These are phyloP conservation scores for Termitomyces sp. DNA, from an alignment of 768 basidiomycete genomes.

Conservation along the genomic window DNA sequence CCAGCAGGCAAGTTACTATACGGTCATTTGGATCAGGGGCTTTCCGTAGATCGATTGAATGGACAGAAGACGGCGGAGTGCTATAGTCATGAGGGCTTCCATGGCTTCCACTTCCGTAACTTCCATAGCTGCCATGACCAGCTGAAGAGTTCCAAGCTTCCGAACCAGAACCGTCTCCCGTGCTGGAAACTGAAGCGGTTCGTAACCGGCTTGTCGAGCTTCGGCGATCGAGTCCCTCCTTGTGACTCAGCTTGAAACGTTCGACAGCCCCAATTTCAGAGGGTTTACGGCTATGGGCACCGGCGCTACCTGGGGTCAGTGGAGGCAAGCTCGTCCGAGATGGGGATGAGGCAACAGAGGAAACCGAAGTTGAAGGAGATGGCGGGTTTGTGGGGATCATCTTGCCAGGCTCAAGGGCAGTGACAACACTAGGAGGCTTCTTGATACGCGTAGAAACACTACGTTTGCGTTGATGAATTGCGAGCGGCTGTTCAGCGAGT, in stretches of 20 bases:
- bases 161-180: constrained; percentile 74
- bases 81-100: constrained; percentile 40
- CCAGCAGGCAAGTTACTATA: constrained; percentile 89
- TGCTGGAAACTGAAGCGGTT: constrained; percentile 82
- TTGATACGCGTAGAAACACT: constrained; percentile 82
- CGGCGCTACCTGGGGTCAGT: constrained; percentile 62
- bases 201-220: constrained; percentile 83
- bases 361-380: constrained; percentile 88
- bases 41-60: constrained; percentile 76
- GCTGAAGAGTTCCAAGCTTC: constrained; percentile 66
- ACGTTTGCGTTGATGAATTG: constrained; percentile 61
- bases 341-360: constrained; percentile 87
- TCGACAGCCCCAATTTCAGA: constrained; percentile 88
- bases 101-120: constrained; percentile 13
- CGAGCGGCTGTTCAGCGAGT: constrained; percentile 54
- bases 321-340: constrained; percentile 73
- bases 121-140: constrained; percentile 47
- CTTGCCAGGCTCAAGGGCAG: constrained; percentile 57
- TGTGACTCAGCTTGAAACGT: constrained; percentile 79
- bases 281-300: constrained; percentile 74
- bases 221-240: constrained; percentile 75
- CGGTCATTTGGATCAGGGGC: constrained; percentile 79
- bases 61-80: constrained; percentile 83
- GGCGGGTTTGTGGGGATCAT: constrained; percentile 71
- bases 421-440: constrained; percentile 78